These are phyloP conservation scores for Sporothrix mexicana DNA, from an alignment of 2,329 filamentous ascomycete genomes.

Conservation along the genomic window DNA sequence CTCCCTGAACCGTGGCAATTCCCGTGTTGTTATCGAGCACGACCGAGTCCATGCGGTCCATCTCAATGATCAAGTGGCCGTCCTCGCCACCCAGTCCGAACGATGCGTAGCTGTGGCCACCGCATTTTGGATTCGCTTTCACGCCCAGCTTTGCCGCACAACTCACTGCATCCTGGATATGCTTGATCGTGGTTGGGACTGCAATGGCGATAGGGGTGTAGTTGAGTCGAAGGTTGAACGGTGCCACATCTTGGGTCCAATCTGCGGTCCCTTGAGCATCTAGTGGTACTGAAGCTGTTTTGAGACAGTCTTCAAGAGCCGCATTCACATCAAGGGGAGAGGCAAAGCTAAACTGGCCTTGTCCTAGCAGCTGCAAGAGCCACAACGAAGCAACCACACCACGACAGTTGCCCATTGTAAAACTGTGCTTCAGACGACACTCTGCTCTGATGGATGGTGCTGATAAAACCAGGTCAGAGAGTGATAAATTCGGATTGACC, in stretches of 20 bases:
- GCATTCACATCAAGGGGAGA: conserved; percentile 43
- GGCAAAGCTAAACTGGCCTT: conserved; percentile 8
- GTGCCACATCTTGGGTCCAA: conserved; percentile 40
- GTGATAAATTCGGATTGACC: not conserved
- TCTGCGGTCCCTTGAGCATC: conserved; percentile 37
- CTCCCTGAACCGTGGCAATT: conserved; percentile 54
- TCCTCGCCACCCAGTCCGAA: conserved; percentile 57
- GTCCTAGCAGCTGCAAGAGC: conserved; percentile 29
- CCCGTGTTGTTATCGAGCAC: conserved; percentile 49
- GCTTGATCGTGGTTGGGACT: conserved; percentile 49
- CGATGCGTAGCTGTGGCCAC: conserved; percentile 59
- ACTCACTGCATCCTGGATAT: conserved; percentile 54
- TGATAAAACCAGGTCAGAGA: not conserved
- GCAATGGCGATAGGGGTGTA: conserved; percentile 51
- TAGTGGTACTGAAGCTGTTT: conserved; percentile 40
- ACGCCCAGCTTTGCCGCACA: conserved; percentile 52
- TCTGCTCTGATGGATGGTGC: not conserved
- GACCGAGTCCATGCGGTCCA: conserved; percentile 53
- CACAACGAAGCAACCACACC: conserved; percentile 7
- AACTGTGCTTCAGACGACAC: not conserved
- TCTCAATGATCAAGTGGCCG: conserved; percentile 55
- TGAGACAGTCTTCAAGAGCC: conserved; percentile 42
- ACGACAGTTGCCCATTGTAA: conserved; percentile 14
- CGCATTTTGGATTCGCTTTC: conserved; percentile 56
- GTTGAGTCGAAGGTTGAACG: conserved; percentile 42